phyloP scores from a whole-genome alignment of 352 stramenopile genomes.

The Thraustotheca clavata region DNA sequence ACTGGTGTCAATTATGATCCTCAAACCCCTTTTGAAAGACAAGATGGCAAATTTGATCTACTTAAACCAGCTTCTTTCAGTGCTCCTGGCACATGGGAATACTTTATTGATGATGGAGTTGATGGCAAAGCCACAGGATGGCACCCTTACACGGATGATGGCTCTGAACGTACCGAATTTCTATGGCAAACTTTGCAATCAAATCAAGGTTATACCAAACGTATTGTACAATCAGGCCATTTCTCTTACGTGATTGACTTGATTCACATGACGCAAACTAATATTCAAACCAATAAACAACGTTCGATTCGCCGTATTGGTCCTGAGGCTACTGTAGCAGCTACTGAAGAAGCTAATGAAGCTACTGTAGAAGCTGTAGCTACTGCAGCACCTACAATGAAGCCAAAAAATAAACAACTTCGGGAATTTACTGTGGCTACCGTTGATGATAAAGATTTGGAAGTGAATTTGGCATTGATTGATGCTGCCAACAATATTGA shows the following conservation, averaged over 20 bases:
- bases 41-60: conserved; percentile 9
- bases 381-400: no score
- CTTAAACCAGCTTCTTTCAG: conserved; percentile 2
- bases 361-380: no score
- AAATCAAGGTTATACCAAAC: conserved; percentile 21
- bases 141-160: conserved; percentile 26
- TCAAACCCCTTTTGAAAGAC: neutral
- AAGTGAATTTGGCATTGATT: neutral
- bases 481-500: neutral
- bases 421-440: neutral
- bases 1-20: conserved; percentile 23
- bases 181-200: conserved; percentile 23
- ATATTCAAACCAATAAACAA: conserved; percentile 23
- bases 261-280: conserved; percentile 21
- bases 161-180: conserved; percentile 17
- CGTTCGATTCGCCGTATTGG: conserved; percentile 21
- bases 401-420: neutral
- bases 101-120: conserved; percentile 26
- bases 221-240: conserved; percentile 24
- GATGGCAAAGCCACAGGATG: conserved; percentile 30
- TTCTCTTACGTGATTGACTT: conserved; percentile 26
- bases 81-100: conserved; percentile 22
- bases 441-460: neutral
- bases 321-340: neutral
- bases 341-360: no score